Conservation (phyloP, 192 early-diverging fungal genomes). For the Paraglomus occultum region DNA sequence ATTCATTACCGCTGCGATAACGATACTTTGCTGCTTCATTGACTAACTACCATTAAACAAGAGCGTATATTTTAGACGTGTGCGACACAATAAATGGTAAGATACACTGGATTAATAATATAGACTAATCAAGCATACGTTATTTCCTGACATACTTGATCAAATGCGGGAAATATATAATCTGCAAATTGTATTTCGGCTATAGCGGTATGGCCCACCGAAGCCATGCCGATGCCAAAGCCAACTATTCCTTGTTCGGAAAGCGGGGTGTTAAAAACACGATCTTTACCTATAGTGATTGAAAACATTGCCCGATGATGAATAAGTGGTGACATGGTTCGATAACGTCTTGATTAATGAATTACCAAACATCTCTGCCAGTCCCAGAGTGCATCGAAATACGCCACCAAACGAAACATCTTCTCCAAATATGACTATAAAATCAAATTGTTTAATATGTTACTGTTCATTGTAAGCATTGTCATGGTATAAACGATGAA, state of each 20-base stretch:
- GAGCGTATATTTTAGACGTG: constrained; percentile 10
- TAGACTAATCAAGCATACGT: neutral
- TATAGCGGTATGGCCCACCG: constrained; percentile 93
- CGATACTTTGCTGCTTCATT: constrained; percentile 98
- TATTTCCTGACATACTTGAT: constrained; percentile 61
- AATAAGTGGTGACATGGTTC: neutral
- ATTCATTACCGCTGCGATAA: constrained; percentile 91
- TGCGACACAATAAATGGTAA: neutral
- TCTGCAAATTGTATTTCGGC: constrained; percentile 99
- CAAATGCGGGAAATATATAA: constrained; percentile 98
- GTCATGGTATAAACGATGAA: neutral
- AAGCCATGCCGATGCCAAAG: constrained; percentile 93
- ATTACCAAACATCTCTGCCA: constrained; percentile 86
- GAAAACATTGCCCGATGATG: neutral
- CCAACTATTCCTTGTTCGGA: constrained; percentile 96
- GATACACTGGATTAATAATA: constrained; percentile 6
- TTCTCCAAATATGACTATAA: constrained; percentile 89
- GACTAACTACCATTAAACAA: constrained; percentile 57
- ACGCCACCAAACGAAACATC: constrained; percentile 98
- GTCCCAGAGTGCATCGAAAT: constrained; percentile 90
- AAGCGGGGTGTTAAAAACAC: constrained; percentile 96
- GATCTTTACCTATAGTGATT: constrained; percentile 54
- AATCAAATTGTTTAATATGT: neutral
- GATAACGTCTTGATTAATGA: neutral
- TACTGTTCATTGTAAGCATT: neutral